phyloP scores from a whole-genome alignment of 1,139 yeast species.

The Candida tropicalis region DNA sequence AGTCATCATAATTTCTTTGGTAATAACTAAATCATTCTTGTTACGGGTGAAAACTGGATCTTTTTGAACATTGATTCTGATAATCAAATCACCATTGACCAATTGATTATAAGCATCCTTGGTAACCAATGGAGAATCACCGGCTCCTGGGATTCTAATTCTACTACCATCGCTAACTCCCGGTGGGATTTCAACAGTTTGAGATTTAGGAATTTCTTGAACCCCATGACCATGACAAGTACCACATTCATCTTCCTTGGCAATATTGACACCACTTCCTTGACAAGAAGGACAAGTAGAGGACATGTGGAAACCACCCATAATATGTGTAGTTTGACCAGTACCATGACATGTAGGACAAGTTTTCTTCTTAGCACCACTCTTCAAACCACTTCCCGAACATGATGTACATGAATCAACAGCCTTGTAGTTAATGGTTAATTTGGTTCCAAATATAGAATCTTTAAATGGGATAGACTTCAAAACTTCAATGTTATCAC shows the following conservation, averaged over 20 bases:
- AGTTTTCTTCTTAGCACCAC: conserved; percentile 73
- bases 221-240: conserved; percentile 93
- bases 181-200: conserved; percentile 82
- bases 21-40: conserved; percentile 64
- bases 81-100: conserved; percentile 82
- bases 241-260: conserved; percentile 68
- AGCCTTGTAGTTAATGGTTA: conserved; percentile 70
- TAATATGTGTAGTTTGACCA: conserved; percentile 82
- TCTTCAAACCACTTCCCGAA: conserved; percentile 80
- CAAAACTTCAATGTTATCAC: conserved; percentile 84
- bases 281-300: conserved; percentile 87
- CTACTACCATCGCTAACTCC: conserved; percentile 89
- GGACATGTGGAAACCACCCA: conserved; percentile 97
- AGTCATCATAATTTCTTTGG: conserved; percentile 80
- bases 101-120: conserved; percentile 65
- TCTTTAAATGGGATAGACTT: conserved; percentile 81
- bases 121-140: conserved; percentile 81
- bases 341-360: conserved; percentile 92
- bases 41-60: conserved; percentile 72
- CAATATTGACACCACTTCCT: conserved; percentile 84
- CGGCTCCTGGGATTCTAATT: conserved; percentile 82
- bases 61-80: conserved; percentile 74
- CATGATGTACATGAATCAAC: conserved; percentile 80
- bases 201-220: conserved; percentile 62
- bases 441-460: conserved; percentile 78